These are phyloP conservation scores for Thalassiosira profunda DNA, from an alignment of 108 stramenopile species.

Conservation along the genomic window DNA sequence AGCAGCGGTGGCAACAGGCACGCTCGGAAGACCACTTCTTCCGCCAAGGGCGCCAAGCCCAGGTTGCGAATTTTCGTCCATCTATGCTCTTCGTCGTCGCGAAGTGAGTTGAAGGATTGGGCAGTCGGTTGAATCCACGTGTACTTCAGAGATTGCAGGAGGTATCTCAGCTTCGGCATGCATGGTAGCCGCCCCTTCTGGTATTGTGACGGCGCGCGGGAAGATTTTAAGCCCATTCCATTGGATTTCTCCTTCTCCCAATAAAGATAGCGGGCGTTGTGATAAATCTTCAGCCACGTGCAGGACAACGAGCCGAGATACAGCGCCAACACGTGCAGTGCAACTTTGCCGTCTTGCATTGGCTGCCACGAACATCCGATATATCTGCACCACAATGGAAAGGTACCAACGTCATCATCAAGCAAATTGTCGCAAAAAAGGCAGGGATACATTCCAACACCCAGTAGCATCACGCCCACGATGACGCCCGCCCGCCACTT, in stretches of 20 bases:
- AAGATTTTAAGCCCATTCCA: constrained; percentile 4
- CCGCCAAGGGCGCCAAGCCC: constrained; percentile 71
- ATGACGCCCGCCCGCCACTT: constrained; percentile 59
- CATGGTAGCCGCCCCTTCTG: constrained; percentile 7
- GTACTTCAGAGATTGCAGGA: constrained; percentile 9
- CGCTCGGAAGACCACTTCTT: constrained; percentile 87
- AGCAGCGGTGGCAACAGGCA: constrained; percentile 69
- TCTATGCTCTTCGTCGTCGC: constrained; percentile 12
- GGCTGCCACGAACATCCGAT: constrained; percentile 11
- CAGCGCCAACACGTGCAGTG: constrained; percentile 28
- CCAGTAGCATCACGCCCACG: constrained; percentile 32
- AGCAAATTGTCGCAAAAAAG: constrained; percentile 46
- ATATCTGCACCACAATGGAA: constrained; percentile 22
- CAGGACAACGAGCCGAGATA: constrained; percentile 43
- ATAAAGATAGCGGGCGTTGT: constrained; percentile 13
- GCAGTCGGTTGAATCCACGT: constrained; percentile 14
- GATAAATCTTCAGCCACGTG: constrained; percentile 24
- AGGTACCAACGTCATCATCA: not conserved
- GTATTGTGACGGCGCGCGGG: not conserved
- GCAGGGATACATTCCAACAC: constrained; percentile 48
- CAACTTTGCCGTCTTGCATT: constrained; percentile 11
- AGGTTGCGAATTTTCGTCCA: constrained; percentile 71
- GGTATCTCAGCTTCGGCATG: constrained; percentile 21
- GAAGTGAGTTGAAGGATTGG: constrained; percentile 15
- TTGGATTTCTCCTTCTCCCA: not conserved